These are phyloP conservation scores for Dactylella cylindrospora DNA, from an alignment of 2,329 filamentous ascomycete species.

Conservation along the genomic window DNA sequence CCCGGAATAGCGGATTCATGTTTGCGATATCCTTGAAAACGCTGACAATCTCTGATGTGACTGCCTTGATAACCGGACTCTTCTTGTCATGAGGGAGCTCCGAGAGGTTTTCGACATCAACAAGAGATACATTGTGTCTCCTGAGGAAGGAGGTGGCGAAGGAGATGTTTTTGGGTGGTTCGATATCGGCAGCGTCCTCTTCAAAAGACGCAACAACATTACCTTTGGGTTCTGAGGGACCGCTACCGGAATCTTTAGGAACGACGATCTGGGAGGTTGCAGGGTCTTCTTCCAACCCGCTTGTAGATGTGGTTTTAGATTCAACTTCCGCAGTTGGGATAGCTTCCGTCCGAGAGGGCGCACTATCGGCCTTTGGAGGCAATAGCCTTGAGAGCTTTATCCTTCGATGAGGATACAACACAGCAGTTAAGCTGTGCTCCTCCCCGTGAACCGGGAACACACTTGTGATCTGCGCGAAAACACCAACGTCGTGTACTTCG, in stretches of 20 bases:
- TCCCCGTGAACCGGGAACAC: slow-evolving; percentile 89
- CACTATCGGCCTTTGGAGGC: slow-evolving; percentile 59
- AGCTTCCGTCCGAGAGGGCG: slow-evolving; percentile 51
- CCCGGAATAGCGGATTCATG: slow-evolving; percentile 90
- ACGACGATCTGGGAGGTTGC: slow-evolving; percentile 64
- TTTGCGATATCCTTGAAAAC: slow-evolving; percentile 96
- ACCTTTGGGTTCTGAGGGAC: slow-evolving; percentile 65
- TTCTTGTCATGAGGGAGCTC: slow-evolving; percentile 91
- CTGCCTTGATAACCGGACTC: slow-evolving; percentile 81
- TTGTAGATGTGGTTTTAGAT: slow-evolving; percentile 51
- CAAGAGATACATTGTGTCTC: slow-evolving; percentile 88
- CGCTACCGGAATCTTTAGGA: slow-evolving; percentile 48
- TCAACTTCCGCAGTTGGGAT: slow-evolving; percentile 52
- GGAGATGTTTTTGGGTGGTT: slow-evolving; percentile 48
- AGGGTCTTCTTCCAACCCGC: slow-evolving; percentile 58
- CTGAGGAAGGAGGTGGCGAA: slow-evolving; percentile 75
- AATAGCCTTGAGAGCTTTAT: slow-evolving; percentile 86
- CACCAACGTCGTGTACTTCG: slow-evolving; percentile 92
- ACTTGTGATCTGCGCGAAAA: slow-evolving; percentile 89
- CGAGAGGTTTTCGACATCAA: slow-evolving; percentile 88
- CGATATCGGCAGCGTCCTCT: slow-evolving; percentile 68
- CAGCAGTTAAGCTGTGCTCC: slow-evolving; percentile 81
- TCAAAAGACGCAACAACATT: slow-evolving; percentile 98
- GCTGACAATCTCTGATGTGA: slow-evolving; percentile 97
- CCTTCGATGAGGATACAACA: slow-evolving; percentile 91